Base-by-base conservation (phyloP, 2,329 filamentous ascomycete species). In the Xylaria sp. region DNA sequence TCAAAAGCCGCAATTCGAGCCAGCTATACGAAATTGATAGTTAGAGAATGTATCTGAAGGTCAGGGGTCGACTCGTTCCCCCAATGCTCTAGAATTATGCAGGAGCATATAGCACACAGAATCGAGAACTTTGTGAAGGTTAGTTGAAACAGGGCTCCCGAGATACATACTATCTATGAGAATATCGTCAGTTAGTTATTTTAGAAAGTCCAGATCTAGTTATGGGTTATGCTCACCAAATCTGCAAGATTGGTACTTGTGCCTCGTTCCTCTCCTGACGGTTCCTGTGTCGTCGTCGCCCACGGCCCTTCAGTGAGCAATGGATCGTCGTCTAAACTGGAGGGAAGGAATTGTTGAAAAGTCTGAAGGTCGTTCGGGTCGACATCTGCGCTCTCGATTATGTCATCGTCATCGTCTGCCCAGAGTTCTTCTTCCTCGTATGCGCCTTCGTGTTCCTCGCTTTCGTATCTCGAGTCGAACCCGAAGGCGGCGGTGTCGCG, bases 1-100 rank as follows among this genome's bases (percentile, higher is more conserved):
- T 99, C 96, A 76, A 97, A 93, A 68, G 92, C 91, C 4, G 94
- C 93, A 77, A 99, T 99, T 82, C 97, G 97, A 78, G 95, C 91
- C 67, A 99, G 83, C 72, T 70, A 57, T 16, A 35, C 54, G 9
- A 50, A 29, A 44, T 8, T 21, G 12, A 16, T 18, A 6, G 21
- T 68, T 60, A 68, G 68, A 54, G 42, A 40, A 29, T 12, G 40
- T 21, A 4, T n/a, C 10, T 61, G n/a, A 27, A 12, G 12, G n/a
- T 18, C 47, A 27, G n/a, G 5, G 8, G 16, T n/a, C 50, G 50
- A 29, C 18, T n/a, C 18, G n/a, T 10, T 18, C 23, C 16, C 4
- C 1, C 8, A 1, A 42, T 23, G 10, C 9, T 40, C 58, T 12
- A 12, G 37, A 10, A 21, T 23, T 2, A 13, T n/a, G 50, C 35